These are phyloP conservation scores for Termitomyces sp. DNA, from an alignment of 768 basidiomycete genomes.

Conservation along the genomic window DNA sequence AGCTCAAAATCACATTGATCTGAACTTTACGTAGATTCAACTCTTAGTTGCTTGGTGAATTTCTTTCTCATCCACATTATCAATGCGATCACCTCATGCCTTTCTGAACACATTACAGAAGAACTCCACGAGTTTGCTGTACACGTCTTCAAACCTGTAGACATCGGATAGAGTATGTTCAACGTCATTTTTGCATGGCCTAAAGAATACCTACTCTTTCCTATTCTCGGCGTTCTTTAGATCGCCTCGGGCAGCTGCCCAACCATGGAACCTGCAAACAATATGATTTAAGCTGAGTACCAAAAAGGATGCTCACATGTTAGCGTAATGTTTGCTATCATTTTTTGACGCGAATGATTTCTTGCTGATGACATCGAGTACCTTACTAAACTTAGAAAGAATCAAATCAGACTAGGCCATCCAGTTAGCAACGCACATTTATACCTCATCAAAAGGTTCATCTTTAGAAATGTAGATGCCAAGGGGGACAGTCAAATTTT, in stretches of 20 bases:
- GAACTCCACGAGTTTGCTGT: conserved; percentile 42
- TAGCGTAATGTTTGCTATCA: conserved; percentile 43
- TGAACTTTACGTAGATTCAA: no score
- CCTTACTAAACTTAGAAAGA: conserved; percentile 37
- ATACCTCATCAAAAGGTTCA: conserved; percentile 50
- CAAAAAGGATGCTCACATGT: conserved; percentile 28
- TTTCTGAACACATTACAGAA: conserved; percentile 30
- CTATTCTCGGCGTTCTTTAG: conserved; percentile 50
- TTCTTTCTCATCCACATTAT: no score
- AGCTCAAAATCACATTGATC: no score
- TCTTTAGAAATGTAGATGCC: conserved; percentile 53
- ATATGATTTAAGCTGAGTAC: neutral
- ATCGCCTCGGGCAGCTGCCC: conserved; percentile 57
- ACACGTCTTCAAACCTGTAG: conserved; percentile 47
- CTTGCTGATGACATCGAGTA: conserved; percentile 38
- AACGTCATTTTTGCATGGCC: neutral
- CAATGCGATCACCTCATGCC: neutral
- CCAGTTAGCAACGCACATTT: neutral
- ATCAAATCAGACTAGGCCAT: neutral
- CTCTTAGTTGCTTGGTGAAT: no score
- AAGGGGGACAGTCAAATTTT: conserved; percentile 45
- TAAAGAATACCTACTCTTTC: conserved; percentile 34
- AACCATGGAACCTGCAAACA: conserved; percentile 49
- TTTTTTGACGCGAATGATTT: conserved; percentile 45
- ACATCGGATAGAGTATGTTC: neutral